These are phyloP conservation scores for Metschnikowia vanudenii DNA, from an alignment of 805 yeast genomes.

Conservation along the genomic window DNA sequence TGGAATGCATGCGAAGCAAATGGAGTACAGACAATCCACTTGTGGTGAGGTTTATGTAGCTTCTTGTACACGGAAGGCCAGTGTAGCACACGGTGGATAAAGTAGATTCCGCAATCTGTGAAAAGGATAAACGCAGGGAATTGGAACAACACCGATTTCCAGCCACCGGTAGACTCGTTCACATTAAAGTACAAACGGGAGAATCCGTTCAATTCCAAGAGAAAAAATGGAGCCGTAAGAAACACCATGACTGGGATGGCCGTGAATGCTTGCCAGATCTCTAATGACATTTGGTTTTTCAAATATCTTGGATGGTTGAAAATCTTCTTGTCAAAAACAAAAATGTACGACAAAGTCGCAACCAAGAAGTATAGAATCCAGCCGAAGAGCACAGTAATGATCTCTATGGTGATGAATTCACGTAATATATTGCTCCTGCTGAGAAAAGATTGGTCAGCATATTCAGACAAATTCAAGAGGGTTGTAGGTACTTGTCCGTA, in stretches of 20 bases:
- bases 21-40: constrained; percentile 98
- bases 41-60: constrained; percentile 96
- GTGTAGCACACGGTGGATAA: constrained; percentile 90
- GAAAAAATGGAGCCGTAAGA: constrained; percentile 87
- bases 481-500: constrained; percentile 67
- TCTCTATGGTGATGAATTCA: constrained; percentile 63
- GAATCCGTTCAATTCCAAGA: constrained; percentile 78
- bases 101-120: constrained; percentile 90
- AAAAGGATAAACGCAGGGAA: constrained; percentile 80
- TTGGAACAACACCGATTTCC: constrained; percentile 63
- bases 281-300: constrained; percentile 88
- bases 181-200: constrained; percentile 73
- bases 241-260: constrained; percentile 90
- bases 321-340: constrained; percentile 82
- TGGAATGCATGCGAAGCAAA: constrained; percentile 98
- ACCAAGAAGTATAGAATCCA: constrained; percentile 74
- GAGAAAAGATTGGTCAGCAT: constrained; percentile 64
- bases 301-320: constrained; percentile 95
- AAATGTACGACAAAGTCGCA: constrained; percentile 73
- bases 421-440: constrained; percentile 72
- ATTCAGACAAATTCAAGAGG: constrained; percentile 54
- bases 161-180: constrained; percentile 63
- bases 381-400: constrained; percentile 78
- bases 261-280: constrained; percentile 70
- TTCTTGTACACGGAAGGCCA: constrained; percentile 86